Conservation (phyloP, 202 grass and related monocot genomes). For the Elaeis oleifera region DNA sequence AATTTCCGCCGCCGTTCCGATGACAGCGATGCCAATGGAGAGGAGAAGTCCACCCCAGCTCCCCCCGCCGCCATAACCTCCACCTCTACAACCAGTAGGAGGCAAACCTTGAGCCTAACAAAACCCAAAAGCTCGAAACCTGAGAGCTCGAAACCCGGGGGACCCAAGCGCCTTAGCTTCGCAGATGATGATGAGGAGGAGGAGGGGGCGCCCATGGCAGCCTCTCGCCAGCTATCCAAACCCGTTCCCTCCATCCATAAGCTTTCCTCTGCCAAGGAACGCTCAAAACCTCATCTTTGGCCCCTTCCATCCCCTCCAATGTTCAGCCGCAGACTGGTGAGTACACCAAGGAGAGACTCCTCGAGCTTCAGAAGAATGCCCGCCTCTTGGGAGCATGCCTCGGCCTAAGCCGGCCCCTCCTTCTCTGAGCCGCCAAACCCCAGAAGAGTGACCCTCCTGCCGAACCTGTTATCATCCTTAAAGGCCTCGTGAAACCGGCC, state of each 20-base stretch:
- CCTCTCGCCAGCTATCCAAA: constrained; percentile 17
- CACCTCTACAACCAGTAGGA: neutral
- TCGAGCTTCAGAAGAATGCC: constrained; percentile 94
- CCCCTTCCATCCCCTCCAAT: constrained; percentile 59
- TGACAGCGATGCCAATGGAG: constrained; percentile 18
- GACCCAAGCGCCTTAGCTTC: constrained; percentile 79
- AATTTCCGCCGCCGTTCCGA: constrained; percentile 34
- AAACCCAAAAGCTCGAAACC: constrained; percentile 48
- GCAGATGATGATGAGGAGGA: constrained; percentile 80
- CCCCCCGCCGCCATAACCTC: constrained; percentile 1
- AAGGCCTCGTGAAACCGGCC: constrained; percentile 74
- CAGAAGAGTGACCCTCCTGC: constrained; percentile 16
- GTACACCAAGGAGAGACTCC: constrained; percentile 85
- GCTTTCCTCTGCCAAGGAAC: constrained; percentile 45
- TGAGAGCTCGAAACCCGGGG: constrained; percentile 35
- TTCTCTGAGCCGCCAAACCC: constrained; percentile 12
- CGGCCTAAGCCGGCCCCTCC: constrained; percentile 19
- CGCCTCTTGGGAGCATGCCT: constrained; percentile 61
- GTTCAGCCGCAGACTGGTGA: constrained; percentile 76
- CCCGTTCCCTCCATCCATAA: constrained; percentile 42
- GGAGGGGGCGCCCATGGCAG: constrained; percentile 37
- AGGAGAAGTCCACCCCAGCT: constrained; percentile 23
- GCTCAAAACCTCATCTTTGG: constrained; percentile 27
- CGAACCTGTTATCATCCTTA: constrained; percentile 58
- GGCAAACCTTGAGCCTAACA: constrained; percentile 26